Conservation (phyloP, 2,329 filamentous ascomycete genomes). For the Neurospora crassa region DNA sequence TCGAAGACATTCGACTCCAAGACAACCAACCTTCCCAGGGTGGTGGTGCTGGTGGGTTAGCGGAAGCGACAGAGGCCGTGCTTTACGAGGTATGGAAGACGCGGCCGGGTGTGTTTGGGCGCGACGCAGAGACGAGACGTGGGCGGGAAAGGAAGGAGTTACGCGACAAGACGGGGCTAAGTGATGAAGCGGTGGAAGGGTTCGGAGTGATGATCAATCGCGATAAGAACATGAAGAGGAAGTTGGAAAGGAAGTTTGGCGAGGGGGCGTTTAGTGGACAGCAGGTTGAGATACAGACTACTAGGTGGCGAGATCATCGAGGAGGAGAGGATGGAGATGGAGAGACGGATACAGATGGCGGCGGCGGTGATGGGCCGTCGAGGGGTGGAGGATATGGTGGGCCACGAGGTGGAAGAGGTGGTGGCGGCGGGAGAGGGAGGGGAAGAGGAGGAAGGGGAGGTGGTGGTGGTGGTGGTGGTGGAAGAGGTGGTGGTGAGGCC, state of each 20-base stretch:
- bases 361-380: conserved; percentile 23
- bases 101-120: conserved; percentile 55
- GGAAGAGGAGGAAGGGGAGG: conserved; percentile 36
- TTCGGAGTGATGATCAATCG: conserved; percentile 82
- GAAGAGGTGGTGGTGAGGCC: conserved; percentile 51
- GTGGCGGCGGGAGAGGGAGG: conserved; percentile 35
- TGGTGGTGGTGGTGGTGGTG: conserved; percentile 39
- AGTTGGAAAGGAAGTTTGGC: conserved; percentile 61
- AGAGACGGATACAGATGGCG: conserved; percentile 35
- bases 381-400: conserved; percentile 3
- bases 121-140: conserved; percentile 61
- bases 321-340: conserved; percentile 44
- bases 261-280: conserved; percentile 52
- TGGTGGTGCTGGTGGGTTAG: conserved; percentile 14
- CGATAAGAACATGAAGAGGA: conserved; percentile 57
- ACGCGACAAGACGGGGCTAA: conserved; percentile 73
- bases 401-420: conserved; percentile 18
- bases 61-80: conserved; percentile 53
- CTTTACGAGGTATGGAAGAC: conserved; percentile 66
- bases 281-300: conserved; percentile 56
- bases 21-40: background rate
- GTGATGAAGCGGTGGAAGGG: conserved; percentile 87
- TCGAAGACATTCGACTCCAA: background rate
- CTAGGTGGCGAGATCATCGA: conserved; percentile 51
- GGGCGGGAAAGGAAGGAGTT: conserved; percentile 53